Percentiles rank a stretch among this genome's conserved stretches.
phyloP scores from a whole-genome alignment of 1,284 basidiomycete genomes.

The Melanopsichium pennsylvanicum region DNA sequence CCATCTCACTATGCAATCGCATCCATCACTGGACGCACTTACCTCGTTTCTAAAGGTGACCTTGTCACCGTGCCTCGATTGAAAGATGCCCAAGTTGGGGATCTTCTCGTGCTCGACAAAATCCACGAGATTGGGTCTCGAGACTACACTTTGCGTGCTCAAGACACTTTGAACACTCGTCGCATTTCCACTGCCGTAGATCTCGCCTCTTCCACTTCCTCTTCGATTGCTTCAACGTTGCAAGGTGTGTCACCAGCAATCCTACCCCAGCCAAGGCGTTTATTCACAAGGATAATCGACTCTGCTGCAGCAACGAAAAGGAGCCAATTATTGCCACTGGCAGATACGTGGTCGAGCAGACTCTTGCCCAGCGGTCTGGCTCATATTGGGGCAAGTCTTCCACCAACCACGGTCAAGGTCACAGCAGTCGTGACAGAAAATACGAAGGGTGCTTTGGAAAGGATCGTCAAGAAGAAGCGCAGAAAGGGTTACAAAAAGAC shows the following conservation, averaged over 20 bases:
- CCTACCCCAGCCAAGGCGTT: conserved; percentile 19
- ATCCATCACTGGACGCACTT: conserved; percentile 84
- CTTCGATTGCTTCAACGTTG: not conserved
- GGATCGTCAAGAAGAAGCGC: conserved; percentile 92
- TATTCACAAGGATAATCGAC: conserved; percentile 36
- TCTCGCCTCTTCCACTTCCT: conserved; percentile 2
- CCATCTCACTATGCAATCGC: conserved; percentile 87
- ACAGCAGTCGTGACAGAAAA: conserved; percentile 92
- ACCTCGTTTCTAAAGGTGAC: conserved; percentile 87
- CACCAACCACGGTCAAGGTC: conserved; percentile 71
- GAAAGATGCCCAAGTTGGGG: conserved; percentile 75
- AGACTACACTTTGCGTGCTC: conserved; percentile 84
- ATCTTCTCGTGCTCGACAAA: conserved; percentile 81
- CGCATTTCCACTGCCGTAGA: conserved; percentile 35
- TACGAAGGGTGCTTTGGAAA: conserved; percentile 90
- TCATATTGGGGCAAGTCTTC: conserved; percentile 56
- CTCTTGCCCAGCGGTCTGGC: conserved; percentile 57
- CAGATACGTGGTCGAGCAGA: conserved; percentile 53
- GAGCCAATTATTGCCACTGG: conserved; percentile 24
- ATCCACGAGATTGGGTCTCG: conserved; percentile 93
- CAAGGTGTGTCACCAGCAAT: conserved; percentile 17
- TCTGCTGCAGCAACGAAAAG: conserved; percentile 7
- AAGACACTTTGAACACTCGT: conserved; percentile 49
- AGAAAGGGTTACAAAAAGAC: conserved; percentile 92
- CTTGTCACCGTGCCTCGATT: conserved; percentile 89